A percentile compares a stretch with the other conserved stretches of the same genome.
These are phyloP conservation scores for Tricholoma matsutake DNA, from an alignment of 768 basidiomycete species.

Conservation along the genomic window DNA sequence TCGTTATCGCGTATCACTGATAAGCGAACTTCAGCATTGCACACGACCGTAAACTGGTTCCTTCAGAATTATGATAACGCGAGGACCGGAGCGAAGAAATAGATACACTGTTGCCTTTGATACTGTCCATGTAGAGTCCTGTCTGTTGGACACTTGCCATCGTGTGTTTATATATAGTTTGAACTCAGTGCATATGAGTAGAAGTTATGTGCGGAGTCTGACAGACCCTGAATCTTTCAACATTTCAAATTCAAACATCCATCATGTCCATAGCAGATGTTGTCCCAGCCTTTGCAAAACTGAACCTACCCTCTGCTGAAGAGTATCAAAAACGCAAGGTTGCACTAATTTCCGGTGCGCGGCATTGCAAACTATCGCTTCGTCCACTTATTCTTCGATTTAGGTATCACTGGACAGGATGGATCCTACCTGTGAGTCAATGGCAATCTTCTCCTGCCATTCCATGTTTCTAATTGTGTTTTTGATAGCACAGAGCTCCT, in stretches of 20 bases:
- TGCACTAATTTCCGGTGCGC: conserved; percentile 86
- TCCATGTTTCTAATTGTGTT: conserved; percentile 5
- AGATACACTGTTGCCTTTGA: not conserved
- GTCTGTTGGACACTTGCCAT: not conserved
- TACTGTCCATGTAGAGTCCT: not conserved
- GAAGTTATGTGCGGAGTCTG: no score
- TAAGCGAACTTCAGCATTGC: conserved; percentile 51
- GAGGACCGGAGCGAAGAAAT: conserved; percentile 44
- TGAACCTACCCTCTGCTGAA: conserved; percentile 65
- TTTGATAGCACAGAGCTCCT: conserved; percentile 72
- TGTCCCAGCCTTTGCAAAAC: conserved; percentile 44
- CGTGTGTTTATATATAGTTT: no score
- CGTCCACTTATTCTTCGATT: conserved; percentile 1
- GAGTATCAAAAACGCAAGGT: conserved; percentile 91
- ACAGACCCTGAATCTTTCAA: no score
- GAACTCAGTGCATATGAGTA: no score
- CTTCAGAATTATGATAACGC: conserved; percentile 74
- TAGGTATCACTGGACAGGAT: conserved; percentile 95
- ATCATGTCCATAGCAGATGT: conserved; percentile 44
- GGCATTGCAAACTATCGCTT: conserved; percentile 15
- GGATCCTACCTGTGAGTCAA: conserved; percentile 84
- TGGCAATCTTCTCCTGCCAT: conserved; percentile 3
- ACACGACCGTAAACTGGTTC: conserved; percentile 85
- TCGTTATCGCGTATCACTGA: not conserved
- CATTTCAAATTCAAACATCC: conserved; percentile 7